Base-by-base conservation (phyloP, 1,284 basidiomycete species). In the Ganoderma resinaceum region DNA sequence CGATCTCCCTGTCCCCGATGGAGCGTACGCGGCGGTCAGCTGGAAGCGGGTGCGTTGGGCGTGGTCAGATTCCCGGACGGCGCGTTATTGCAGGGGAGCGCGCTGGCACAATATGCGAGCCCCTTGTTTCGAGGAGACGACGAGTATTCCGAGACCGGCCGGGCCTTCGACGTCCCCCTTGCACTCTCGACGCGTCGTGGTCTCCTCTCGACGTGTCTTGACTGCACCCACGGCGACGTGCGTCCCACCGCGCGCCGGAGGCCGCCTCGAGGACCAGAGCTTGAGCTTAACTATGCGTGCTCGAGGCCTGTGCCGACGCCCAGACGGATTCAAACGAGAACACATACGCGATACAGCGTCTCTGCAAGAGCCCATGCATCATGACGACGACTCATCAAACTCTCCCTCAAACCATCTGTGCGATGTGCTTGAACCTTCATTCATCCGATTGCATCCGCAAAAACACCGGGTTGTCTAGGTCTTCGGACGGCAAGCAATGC, bases 251-350 rank as follows among this genome's bases (percentile, higher is more conserved):
- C 9, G 18, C 7, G 7, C 53, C 33, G 7, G 12, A 31, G n/a
- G 26, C 29, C 52, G 11, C 52, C 52, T 53, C 52, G n/a, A 57
- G 55, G 35, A n/a, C 16, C 53, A 20, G 18, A 35, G 33, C 55
- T 46, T 46, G 43, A 46, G 43, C n/a, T n/a, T 46, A 46, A 46
- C 43, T 46, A 46, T n/a, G n/a, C 43, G n/a, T 46, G 43, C 43
- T 46, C 43, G 43, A 46, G 43, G n/a, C 43, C 49, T 52, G 23
- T 11, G 49, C 49, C 26, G 49, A 52, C 26, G 6, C 49, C 52
- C 26, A 16, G 52, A 53, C 29, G 26, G 52, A 31, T 29, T 18
- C 52, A 31, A 53, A 53, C 49, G 31, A 53, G 29, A 20, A 11
- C 55, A 57, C 55, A 57, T 35, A 35, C 55, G 18, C 18, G 29